phyloP scores from a whole-genome alignment of 2,329 filamentous ascomycete genomes.

The Pseudopyrenochaeta lycopersici region DNA sequence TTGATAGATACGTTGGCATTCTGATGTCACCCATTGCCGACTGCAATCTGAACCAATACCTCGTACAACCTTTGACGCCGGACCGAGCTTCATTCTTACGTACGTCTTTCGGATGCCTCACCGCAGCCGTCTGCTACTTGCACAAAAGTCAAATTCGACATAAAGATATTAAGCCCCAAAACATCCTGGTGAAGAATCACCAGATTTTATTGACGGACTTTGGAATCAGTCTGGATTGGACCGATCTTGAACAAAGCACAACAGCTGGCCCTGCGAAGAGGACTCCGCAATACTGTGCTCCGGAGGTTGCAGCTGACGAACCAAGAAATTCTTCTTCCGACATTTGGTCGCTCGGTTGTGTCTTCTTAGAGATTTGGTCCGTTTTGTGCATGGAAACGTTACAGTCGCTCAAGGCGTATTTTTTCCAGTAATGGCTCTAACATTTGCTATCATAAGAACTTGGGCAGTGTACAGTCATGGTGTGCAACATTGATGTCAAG shows the following conservation, averaged over 20 bases:
- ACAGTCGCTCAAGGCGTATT: too few species aligned
- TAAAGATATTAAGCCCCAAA: conserved; percentile 29
- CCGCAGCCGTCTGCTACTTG: conserved; percentile 13
- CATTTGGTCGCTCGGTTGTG: conserved; percentile 32
- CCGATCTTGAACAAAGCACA: conserved; percentile 14
- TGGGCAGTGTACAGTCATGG: too few species aligned
- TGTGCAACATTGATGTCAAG: too few species aligned
- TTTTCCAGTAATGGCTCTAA: too few species aligned
- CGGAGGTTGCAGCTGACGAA: conserved; percentile 22
- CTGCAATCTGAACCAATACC: conserved; percentile 5
- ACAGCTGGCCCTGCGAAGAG: conserved; percentile 16
- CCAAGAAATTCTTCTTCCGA: conserved; percentile 25
- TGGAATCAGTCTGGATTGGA: conserved; percentile 22
- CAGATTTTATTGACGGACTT: conserved; percentile 29
- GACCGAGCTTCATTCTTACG: conserved; percentile 12
- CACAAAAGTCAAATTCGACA: conserved; percentile 23
- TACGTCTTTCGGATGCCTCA: conserved; percentile 22
- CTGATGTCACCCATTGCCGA: conserved; percentile 40
- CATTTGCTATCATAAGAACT: too few species aligned
- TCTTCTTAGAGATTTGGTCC: too few species aligned
- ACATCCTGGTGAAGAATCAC: conserved; percentile 19
- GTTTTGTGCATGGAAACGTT: too few species aligned
- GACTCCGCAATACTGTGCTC: conserved; percentile 28
- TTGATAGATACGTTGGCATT: conserved; percentile 29
- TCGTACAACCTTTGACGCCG: not conserved